A percentile compares a stretch with the other conserved stretches of the same genome.
phyloP scores from a whole-genome alignment of 2,329 filamentous ascomycete species.

The Claviceps monticola region DNA sequence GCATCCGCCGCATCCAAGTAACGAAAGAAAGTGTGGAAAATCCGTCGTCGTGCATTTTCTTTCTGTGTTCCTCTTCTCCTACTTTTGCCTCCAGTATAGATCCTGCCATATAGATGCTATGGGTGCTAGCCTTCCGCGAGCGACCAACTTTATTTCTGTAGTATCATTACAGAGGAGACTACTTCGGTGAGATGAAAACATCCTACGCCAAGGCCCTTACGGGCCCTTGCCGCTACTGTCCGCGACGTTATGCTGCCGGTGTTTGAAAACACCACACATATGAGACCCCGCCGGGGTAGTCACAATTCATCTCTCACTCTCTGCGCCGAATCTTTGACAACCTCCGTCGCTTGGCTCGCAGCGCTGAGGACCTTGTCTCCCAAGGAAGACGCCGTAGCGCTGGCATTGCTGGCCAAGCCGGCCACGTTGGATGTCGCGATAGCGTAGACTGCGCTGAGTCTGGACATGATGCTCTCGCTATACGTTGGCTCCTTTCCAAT shows the following conservation, averaged over 20 bases:
- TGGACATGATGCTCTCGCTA: slow-evolving; percentile 63
- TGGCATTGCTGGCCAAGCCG: slow-evolving; percentile 24
- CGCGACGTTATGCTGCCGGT: neutral
- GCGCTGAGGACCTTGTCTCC: slow-evolving; percentile 23
- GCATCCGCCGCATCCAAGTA: neutral
- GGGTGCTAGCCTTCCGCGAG: neutral
- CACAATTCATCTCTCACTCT: slow-evolving; percentile 28
- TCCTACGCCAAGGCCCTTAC: neutral
- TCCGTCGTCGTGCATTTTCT: neutral
- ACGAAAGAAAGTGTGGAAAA: neutral
- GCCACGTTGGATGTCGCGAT: slow-evolving; percentile 46
- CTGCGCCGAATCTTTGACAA: slow-evolving; percentile 25
- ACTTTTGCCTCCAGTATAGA: neutral
- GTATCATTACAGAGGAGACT: neutral
- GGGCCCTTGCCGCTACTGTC: neutral
- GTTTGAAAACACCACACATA: neutral
- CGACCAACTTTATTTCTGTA: neutral
- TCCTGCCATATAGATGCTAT: neutral
- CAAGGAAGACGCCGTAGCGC: slow-evolving; percentile 18
- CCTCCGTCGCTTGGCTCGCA: slow-evolving; percentile 27
- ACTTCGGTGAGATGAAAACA: neutral
- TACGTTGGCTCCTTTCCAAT: slow-evolving; percentile 67
- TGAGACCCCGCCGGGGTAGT: slow-evolving; percentile 9
- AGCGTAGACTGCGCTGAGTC: slow-evolving; percentile 58
- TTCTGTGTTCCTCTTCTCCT: neutral